Percentiles rank a stretch among this genome's conserved stretches.
phyloP scores from a whole-genome alignment of 768 basidiomycete genomes.

The Tulasnella sp. region DNA sequence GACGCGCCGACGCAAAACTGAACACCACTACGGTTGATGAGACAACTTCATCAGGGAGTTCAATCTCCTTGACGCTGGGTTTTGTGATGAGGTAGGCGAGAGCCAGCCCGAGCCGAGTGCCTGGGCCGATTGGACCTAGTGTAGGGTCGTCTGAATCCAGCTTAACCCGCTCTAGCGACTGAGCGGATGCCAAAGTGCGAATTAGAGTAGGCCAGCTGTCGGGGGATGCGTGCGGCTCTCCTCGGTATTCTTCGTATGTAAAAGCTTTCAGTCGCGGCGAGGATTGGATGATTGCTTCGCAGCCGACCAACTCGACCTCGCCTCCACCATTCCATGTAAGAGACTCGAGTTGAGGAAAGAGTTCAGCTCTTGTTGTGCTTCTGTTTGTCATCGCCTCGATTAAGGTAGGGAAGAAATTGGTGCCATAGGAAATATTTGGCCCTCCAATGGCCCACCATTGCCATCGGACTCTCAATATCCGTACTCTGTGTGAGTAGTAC shows the following conservation, averaged over 20 bases:
- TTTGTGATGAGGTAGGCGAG: not conserved
- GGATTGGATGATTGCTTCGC: not conserved
- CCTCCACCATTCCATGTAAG: not conserved
- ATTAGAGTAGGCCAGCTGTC: not conserved
- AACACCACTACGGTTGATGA: not conserved
- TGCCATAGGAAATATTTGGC: not conserved
- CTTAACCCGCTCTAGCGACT: not conserved
- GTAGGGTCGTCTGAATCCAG: not conserved
- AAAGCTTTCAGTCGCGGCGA: not conserved
- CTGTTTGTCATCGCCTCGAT: not conserved
- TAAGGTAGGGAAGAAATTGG: not conserved
- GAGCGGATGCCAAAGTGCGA: not conserved
- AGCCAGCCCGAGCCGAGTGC: not conserved
- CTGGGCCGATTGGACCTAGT: not conserved
- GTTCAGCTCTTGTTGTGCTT: not conserved
- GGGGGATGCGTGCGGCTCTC: not conserved
- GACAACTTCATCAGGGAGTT: not conserved
- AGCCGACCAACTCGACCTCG: not conserved
- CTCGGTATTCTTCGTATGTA: not conserved
- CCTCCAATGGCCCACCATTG: not conserved
- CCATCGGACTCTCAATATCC: not conserved
- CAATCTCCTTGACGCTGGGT: not conserved
- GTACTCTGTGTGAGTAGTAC: not conserved
- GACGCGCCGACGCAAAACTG: not conserved
- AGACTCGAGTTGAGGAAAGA: not conserved